A percentile compares a stretch with the other conserved stretches of the same genome.
phyloP scores from a whole-genome alignment of 768 basidiomycete genomes.

The Mycena maculata region DNA sequence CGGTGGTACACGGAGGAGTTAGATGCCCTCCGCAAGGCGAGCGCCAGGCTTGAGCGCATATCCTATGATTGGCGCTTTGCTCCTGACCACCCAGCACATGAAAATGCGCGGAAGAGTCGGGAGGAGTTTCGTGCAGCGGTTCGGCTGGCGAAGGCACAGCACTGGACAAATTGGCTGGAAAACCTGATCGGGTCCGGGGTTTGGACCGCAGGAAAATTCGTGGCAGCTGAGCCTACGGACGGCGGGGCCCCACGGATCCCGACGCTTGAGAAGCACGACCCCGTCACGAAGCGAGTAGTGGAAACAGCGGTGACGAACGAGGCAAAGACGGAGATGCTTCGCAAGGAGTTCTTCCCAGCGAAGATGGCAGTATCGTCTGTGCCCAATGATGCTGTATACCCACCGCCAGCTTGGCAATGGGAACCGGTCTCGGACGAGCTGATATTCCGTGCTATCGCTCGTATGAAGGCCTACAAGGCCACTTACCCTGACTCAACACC shows the following conservation, averaged over 20 bases:
- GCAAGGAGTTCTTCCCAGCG: neutral
- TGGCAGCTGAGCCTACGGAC: conserved; percentile 41
- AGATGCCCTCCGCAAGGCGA: conserved; percentile 20
- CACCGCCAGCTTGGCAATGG: too few species aligned
- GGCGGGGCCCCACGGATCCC: conserved; percentile 42
- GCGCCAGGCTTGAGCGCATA: conserved; percentile 29
- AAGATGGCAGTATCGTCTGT: too few species aligned
- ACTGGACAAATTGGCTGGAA: conserved; percentile 46
- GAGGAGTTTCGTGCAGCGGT: conserved; percentile 2
- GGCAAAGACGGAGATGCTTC: neutral
- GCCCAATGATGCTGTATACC: too few species aligned
- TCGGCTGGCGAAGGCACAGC: conserved; percentile 34
- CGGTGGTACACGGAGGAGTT: conserved; percentile 52
- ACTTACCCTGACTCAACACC: too few species aligned
- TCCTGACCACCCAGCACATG: conserved; percentile 38
- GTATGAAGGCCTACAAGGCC: too few species aligned
- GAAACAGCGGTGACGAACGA: neutral
- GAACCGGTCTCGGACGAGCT: conserved; percentile 33
- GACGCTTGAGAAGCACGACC: conserved; percentile 28
- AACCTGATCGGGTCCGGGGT: neutral
- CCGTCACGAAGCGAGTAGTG: neutral
- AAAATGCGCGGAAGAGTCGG: conserved; percentile 5
- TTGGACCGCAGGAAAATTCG: conserved; percentile 9
- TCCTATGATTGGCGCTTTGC: conserved; percentile 16
- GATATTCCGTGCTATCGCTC: too few species aligned